A percentile compares a stretch with the other conserved stretches of the same genome.
These are phyloP conservation scores for Apiotrichum mycotoxinovorans DNA, from an alignment of 1,284 basidiomycete species.

Conservation along the genomic window DNA sequence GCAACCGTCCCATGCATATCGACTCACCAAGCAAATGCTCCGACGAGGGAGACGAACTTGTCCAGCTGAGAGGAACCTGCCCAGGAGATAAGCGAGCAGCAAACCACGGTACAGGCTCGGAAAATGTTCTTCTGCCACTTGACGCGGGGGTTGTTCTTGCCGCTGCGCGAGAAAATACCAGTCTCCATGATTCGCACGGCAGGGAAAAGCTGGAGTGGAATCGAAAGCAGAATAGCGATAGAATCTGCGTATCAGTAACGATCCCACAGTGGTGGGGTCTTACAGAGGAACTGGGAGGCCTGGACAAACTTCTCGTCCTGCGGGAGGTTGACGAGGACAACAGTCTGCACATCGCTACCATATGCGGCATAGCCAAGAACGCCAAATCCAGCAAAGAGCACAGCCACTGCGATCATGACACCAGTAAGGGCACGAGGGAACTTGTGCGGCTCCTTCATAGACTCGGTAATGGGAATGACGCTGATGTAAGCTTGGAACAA, in stretches of 20 bases:
- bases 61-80: constrained; percentile 85
- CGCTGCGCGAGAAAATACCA: constrained; percentile 77
- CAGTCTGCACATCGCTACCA: constrained; percentile 82
- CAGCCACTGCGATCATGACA: constrained; percentile 69
- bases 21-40: constrained; percentile 86
- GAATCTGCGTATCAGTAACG: constrained; percentile 51
- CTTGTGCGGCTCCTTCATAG: constrained; percentile 88
- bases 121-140: constrained; percentile 90
- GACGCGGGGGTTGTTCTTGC: constrained; percentile 60
- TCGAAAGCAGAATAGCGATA: constrained; percentile 89
- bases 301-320: constrained; percentile 83
- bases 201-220: constrained; percentile 94
- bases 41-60: constrained; percentile 93
- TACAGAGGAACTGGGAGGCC: constrained; percentile 74
- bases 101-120: constrained; percentile 69
- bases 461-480: constrained; percentile 93
- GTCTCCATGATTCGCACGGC: constrained; percentile 97
- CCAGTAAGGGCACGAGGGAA: constrained; percentile 84
- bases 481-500: constrained; percentile 19
- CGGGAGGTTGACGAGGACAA: constrained; percentile 92
- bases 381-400: constrained; percentile 88
- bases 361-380: constrained; percentile 84
- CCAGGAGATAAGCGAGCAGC: constrained; percentile 75
- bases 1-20: neutral
- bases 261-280: constrained; percentile 9